A percentile compares a stretch with the other conserved stretches of the same genome.
These are phyloP conservation scores for Rutidosis leptorrhynchoides DNA, from an alignment of 129 eudicot species.

Conservation along the genomic window DNA sequence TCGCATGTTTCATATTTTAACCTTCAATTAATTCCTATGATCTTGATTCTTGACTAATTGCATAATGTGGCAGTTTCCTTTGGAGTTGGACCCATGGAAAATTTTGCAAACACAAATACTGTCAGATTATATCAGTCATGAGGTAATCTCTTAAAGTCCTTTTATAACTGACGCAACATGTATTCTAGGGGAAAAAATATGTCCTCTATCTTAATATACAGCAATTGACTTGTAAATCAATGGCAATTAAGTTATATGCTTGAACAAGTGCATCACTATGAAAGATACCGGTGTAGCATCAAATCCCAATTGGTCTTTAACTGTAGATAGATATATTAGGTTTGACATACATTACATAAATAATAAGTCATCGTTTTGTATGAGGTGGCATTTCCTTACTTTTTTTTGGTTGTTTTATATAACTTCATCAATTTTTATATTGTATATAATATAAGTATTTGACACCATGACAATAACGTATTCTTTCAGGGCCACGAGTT, in stretches of 20 bases:
- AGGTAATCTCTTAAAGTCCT: conserved; percentile 45
- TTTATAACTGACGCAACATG: conserved; percentile 1
- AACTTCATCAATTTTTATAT: neutral
- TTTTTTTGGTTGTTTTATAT: neutral
- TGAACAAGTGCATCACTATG: neutral
- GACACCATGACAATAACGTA: conserved; percentile 1
- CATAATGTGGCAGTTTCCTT: conserved; percentile 58
- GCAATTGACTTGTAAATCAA: conserved; percentile 3
- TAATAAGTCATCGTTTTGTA: neutral
- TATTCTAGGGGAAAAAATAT: neutral
- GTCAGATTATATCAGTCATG: conserved; percentile 73
- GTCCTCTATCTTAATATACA: neutral
- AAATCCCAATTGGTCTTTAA: neutral
- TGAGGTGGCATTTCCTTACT: neutral
- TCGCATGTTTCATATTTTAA: conserved; percentile 6
- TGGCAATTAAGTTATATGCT: neutral
- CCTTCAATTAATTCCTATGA: conserved; percentile 13
- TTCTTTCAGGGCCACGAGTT: conserved; percentile 91
- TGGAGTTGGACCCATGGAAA: conserved; percentile 91
- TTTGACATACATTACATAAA: conserved; percentile 7
- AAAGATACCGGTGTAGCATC: neutral
- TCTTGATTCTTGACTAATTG: conserved; percentile 19
- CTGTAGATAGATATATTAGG: neutral
- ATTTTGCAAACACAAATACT: conserved; percentile 65
- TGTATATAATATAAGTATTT: neutral